Conservation (phyloP, 257 asterid genomes). For the Capsicum pubescens region DNA sequence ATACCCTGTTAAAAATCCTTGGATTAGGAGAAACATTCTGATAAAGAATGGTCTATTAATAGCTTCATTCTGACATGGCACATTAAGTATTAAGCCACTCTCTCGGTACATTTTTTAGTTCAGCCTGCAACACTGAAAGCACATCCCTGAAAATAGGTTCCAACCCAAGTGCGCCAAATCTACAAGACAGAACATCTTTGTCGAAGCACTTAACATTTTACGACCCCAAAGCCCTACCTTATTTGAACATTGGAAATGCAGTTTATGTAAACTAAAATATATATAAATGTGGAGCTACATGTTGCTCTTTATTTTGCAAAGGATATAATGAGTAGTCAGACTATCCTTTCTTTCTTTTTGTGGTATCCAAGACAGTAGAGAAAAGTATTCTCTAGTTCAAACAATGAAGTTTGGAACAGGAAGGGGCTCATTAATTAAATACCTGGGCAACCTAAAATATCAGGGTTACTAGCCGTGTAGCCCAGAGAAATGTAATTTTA, state of each 20-base stretch:
- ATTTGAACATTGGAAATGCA: background rate
- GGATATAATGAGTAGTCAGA: background rate
- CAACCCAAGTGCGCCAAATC: background rate
- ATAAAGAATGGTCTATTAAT: slow-evolving; percentile 14
- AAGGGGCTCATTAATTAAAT: background rate
- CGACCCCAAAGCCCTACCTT: background rate
- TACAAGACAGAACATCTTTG: slow-evolving; percentile 2
- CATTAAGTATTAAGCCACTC: slow-evolving; percentile 7
- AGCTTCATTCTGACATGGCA: background rate
- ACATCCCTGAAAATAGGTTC: slow-evolving; percentile 9
- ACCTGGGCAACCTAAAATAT: slow-evolving; percentile 18
- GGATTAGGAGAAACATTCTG: slow-evolving; percentile 27
- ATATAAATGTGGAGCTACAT: slow-evolving; percentile 11
- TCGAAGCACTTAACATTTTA: background rate
- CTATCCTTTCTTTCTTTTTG: background rate
- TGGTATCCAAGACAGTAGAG: background rate
- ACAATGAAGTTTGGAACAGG: slow-evolving; percentile 18
- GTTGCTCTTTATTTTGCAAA: slow-evolving; percentile 16
- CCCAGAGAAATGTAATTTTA: slow-evolving; percentile 15
- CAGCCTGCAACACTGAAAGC: slow-evolving; percentile 1
- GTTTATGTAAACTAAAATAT: background rate
- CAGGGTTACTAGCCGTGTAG: slow-evolving; percentile 18
- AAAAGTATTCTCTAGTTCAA: slow-evolving; percentile 1
- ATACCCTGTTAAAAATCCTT: slow-evolving; percentile 4
- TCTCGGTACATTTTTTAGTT: background rate